A percentile compares a stretch with the other conserved stretches of the same genome.
Conservation (phyloP, 1,284 basidiomycete genomes). For the Microbotryomycetes sp. region DNA sequence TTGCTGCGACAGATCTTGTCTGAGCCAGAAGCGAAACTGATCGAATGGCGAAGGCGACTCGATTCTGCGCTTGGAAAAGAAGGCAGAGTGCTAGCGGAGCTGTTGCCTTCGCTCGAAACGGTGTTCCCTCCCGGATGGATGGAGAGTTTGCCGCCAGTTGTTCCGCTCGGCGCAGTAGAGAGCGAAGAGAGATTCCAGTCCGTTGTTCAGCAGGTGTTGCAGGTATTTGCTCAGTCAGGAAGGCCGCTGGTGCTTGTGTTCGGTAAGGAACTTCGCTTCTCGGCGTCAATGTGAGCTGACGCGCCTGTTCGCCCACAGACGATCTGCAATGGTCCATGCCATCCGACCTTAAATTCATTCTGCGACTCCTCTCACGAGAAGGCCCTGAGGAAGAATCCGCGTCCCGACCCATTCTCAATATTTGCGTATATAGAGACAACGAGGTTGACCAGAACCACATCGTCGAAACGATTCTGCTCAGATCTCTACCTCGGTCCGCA, state of each 20-base stretch:
- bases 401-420: constrained; percentile 14
- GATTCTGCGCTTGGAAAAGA: constrained; percentile 18
- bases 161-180: constrained; percentile 13
- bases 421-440: constrained; percentile 26
- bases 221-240: constrained; percentile 16
- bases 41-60: constrained; percentile 20
- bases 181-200: constrained; percentile 18
- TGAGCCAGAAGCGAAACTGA: constrained; percentile 17
- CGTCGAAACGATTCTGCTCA: constrained; percentile 16
- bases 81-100: constrained; percentile 24
- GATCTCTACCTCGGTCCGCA: background rate
- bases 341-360: constrained; percentile 25
- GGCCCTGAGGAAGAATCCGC: background rate
- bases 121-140: constrained; percentile 23
- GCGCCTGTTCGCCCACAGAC: background rate
- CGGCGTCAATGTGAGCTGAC: background rate
- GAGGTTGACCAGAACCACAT: constrained; percentile 21
- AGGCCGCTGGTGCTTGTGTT: constrained; percentile 26
- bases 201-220: constrained; percentile 15
- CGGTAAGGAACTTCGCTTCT: background rate
- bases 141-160: constrained; percentile 10
- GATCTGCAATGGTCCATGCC: constrained; percentile 27
- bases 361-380: constrained; percentile 4
- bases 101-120: constrained; percentile 22
- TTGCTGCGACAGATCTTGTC: constrained; percentile 29